Evolutionary conservation across 139 green algal genomes (phyloP), one percentile per base, ranked within the genome.

Genomic region (Limnomonas spitsbergensis): DNA sequence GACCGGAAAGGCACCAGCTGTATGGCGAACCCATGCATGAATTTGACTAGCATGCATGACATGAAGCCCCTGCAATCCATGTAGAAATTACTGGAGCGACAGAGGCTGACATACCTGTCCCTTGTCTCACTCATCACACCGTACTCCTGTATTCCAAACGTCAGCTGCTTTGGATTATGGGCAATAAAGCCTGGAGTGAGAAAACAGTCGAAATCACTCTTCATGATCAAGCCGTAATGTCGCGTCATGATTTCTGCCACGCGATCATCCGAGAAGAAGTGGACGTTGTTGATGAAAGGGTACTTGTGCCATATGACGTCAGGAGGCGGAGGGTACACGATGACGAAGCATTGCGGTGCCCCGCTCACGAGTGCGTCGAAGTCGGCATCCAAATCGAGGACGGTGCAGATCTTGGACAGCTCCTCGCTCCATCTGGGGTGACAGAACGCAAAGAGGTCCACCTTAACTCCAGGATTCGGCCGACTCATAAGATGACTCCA

Each of bases 201-300:
- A 34, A 75, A 80, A 7, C 54, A 67, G 61, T 80, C 75, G 7
- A 80, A 80, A 66, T 80, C 75, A 2, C 47, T 75, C 61, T 80
- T 80, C 75, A 80, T 80, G 6, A 77, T 20, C 6, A 39, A 66
- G 6, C 73, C 73, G 24, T 78, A 78, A 47, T 70, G 3, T 3
- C 9, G 26, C 2, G 32, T 70, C 2, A 78, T 29, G 1, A 72
- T 42, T 2, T 14, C 34, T 1, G 52, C 53, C 24, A 78, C 73
- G n/a, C 32, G 34, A 2, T 47, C n/a, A 40, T 78, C 73, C 3
- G 52, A 53, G 53, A 80, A 80, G 75, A 75, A 74, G 75, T 80
- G 75, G 2, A 80, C 75, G 56, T 80, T 80, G 38, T 80, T 80
- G 75, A 80, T 80, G 75, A 68, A 80, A 1, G 75, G 75, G 39